These are phyloP conservation scores for Trichoderma hamatum DNA, from an alignment of 2,329 filamentous ascomycete species.

Conservation along the genomic window DNA sequence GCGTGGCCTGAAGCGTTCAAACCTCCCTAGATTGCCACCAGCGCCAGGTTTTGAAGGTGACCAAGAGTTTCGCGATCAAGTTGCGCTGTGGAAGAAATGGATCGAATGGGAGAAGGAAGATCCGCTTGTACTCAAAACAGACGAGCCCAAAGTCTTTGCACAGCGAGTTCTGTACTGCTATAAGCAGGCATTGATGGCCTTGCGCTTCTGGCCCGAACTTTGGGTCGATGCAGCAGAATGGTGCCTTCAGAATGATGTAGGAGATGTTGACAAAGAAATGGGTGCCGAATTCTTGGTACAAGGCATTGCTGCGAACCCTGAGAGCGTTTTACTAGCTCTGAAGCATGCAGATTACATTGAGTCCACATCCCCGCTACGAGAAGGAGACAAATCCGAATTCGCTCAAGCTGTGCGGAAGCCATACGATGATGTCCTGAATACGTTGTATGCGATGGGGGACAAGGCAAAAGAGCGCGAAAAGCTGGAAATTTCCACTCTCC, in stretches of 20 bases:
- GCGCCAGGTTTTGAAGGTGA: conserved; percentile 85
- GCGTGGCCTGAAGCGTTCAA: conserved; percentile 72
- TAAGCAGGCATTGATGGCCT: conserved; percentile 88
- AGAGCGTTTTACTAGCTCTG: conserved; percentile 87
- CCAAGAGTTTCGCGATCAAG: conserved; percentile 79
- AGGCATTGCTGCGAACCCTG: conserved; percentile 86
- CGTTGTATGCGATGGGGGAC: conserved; percentile 83
- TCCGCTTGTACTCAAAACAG: conserved; percentile 79
- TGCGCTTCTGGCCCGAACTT: conserved; percentile 92
- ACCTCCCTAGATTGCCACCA: conserved; percentile 79
- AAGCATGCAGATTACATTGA: conserved; percentile 89
- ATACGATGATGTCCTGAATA: conserved; percentile 80
- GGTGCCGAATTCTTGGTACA: conserved; percentile 79
- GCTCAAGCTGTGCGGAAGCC: conserved; percentile 79
- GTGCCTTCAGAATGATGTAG: conserved; percentile 77
- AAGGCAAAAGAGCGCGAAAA: conserved; percentile 68
- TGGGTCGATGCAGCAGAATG: conserved; percentile 96
- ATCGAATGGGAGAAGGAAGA: conserved; percentile 95
- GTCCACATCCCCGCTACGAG: conserved; percentile 72
- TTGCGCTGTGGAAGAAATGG: conserved; percentile 91
- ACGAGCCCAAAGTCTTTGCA: conserved; percentile 75
- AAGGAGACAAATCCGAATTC: conserved; percentile 76
- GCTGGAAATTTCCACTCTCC: conserved; percentile 59
- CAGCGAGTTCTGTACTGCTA: conserved; percentile 86
- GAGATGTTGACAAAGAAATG: conserved; percentile 59